These are phyloP conservation scores for Boletus hoseneyae DNA, from an alignment of 1,284 basidiomycete genomes.

Conservation along the genomic window DNA sequence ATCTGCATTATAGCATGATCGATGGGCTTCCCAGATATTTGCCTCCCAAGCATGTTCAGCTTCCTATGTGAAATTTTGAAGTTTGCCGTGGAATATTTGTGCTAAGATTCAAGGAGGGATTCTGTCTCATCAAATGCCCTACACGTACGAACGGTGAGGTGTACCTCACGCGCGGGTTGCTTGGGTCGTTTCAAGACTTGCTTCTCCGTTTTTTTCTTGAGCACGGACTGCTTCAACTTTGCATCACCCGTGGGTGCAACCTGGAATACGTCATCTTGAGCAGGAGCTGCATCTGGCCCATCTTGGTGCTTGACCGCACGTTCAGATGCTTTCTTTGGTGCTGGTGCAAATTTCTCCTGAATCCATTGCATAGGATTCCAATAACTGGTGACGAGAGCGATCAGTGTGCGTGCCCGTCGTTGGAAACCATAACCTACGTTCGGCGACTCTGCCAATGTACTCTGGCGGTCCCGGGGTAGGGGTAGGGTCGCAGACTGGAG, in stretches of 20 bases:
- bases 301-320: conserved; percentile 49
- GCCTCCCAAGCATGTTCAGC: conserved; percentile 82
- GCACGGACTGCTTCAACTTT: background rate
- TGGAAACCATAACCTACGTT: conserved; percentile 35
- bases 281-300: conserved; percentile 30
- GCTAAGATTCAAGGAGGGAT: conserved; percentile 41
- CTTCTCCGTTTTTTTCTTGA: conserved; percentile 15
- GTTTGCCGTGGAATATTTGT: conserved; percentile 86
- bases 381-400: conserved; percentile 28
- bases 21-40: conserved; percentile 86
- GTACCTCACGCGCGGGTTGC: conserved; percentile 29
- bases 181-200: conserved; percentile 17
- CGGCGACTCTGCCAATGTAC: conserved; percentile 38
- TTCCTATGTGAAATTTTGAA: conserved; percentile 96
- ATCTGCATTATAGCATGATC: conserved; percentile 96
- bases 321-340: conserved; percentile 34
- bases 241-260: conserved; percentile 4
- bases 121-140: conserved; percentile 7
- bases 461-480: conserved; percentile 25
- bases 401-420: conserved; percentile 7
- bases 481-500: conserved; percentile 7
- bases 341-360: conserved; percentile 51
- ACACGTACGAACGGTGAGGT: background rate
- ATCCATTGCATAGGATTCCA: conserved; percentile 64
- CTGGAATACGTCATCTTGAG: conserved; percentile 27